Evolutionary conservation across 176 grass and related monocot genomes (phyloP), one percentile per base, ranked within the genome.

Genomic region (Paspalum vaginatum): DNA sequence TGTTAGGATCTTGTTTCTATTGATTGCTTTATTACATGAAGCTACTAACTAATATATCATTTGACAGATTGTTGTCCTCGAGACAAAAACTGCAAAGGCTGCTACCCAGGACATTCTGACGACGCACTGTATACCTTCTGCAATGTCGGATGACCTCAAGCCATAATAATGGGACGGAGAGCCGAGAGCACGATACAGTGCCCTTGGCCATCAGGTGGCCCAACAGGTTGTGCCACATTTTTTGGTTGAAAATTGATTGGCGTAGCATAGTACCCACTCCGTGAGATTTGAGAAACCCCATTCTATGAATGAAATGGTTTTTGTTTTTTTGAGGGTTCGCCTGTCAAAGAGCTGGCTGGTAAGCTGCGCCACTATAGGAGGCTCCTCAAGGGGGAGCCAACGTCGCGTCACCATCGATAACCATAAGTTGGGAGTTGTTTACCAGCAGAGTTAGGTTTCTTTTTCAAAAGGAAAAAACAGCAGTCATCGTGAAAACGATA

Each of bases 101-200:
- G 96, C 96, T 56, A 98, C 96, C 21, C 61, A 81, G 21, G 92
- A 93, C 78, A 95, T 98, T 80, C 87, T 93, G 44, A 86, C 88
- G 10, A 98, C 86, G 10, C 90, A 98, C 83, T 98, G 96, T 71
- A 98, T 98, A 91, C 90, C 90, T 49, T 95, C 86, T 32, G 92
- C 96, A 15, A 87, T 95, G 75, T 98, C 92, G 52, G 90, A 95
- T 41, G 95, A 98, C 68, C 79, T 98, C 49, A 98, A 93, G 86
- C 67, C 86, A 72, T 95, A 84, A n/a, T n/a, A n/a, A 24, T 10
- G 26, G 24, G 58, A 61, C 26, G 76, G 58, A n/a, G n/a, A n/a
- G n/a, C n/a, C n/a, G n/a, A n/a, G n/a, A 55, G 54, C 51, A 52
- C 16, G 42, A 24, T 82, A n/a, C 77, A 20, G 16, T 14, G 9